Evolutionary conservation across 768 basidiomycete species (phyloP).

Genomic region (Kwoniella sp.): DNA sequence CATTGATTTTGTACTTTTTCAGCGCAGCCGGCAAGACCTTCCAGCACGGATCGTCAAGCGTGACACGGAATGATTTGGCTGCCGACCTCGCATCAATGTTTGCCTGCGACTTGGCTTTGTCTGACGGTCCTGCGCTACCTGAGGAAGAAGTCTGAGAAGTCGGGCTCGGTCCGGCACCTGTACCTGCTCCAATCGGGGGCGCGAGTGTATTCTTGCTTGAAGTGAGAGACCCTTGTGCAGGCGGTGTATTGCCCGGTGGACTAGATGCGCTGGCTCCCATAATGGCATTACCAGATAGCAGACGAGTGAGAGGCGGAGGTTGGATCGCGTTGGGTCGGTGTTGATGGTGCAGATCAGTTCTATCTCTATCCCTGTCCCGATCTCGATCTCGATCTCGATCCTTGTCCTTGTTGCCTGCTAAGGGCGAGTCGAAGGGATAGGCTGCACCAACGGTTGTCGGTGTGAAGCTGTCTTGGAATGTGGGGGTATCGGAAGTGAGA

Average conservation of each 20-base stretch:
- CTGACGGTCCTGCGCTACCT: slow-evolving; percentile 22
- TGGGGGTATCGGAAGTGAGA: slow-evolving; percentile 32
- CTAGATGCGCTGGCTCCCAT: background rate
- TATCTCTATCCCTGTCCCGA: background rate
- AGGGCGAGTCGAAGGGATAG: slow-evolving; percentile 37
- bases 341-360: background rate
- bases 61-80: slow-evolving; percentile 91
- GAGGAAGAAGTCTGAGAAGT: background rate
- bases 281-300: slow-evolving; percentile 23
- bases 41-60: slow-evolving; percentile 96
- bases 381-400: slow-evolving; percentile 4
- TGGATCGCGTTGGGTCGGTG: slow-evolving; percentile 8
- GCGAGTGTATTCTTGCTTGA: background rate
- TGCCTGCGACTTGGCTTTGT: slow-evolving; percentile 31
- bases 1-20: slow-evolving; percentile 98
- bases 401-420: slow-evolving; percentile 2
- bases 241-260: slow-evolving; percentile 1
- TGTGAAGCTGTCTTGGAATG: slow-evolving; percentile 43
- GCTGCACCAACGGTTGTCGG: slow-evolving; percentile 30
- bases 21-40: slow-evolving; percentile 96
- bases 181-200: background rate
- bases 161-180: background rate
- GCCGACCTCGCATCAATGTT: slow-evolving; percentile 49
- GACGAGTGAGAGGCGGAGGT: slow-evolving; percentile 33
- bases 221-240: background rate